Evolutionary conservation across 2,329 filamentous ascomycete species (phyloP).

Genomic region (Aspergillus uvarum): DNA sequence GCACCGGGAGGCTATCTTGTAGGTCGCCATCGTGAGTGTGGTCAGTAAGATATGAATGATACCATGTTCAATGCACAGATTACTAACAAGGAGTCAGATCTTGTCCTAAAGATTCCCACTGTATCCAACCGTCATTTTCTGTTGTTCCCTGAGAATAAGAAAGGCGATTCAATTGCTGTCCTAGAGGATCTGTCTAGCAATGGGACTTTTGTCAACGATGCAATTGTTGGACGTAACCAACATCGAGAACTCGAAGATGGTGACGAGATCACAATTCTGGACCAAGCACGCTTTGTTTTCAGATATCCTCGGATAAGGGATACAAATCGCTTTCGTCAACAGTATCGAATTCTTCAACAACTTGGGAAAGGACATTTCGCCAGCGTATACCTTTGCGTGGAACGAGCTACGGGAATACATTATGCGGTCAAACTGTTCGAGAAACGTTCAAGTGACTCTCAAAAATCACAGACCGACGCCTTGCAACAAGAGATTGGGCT

Average conservation of each 20-base stretch:
- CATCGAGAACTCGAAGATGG: constrained; percentile 82
- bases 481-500: constrained; percentile 95
- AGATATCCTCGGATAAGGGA: constrained; percentile 75
- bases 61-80: not conserved
- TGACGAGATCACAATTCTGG: constrained; percentile 85
- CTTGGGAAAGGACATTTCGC: constrained; percentile 95
- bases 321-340: constrained; percentile 76
- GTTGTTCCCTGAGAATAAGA: constrained; percentile 56
- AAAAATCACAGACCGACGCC: constrained; percentile 78
- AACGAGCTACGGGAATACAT: constrained; percentile 76
- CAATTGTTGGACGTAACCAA: constrained; percentile 86
- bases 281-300: constrained; percentile 86
- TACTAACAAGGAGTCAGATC: constrained; percentile 53
- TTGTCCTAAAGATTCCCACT: constrained; percentile 71
- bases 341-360: constrained; percentile 80
- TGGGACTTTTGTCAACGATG: constrained; percentile 94
- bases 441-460: constrained; percentile 76
- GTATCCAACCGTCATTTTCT: constrained; percentile 76
- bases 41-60: constrained; percentile 53
- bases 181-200: constrained; percentile 94
- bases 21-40: constrained; percentile 90
- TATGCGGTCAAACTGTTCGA: constrained; percentile 96
- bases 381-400: constrained; percentile 85
- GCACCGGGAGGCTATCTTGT: constrained; percentile 84
- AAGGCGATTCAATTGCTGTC: constrained; percentile 64